Percentiles rank a stretch among this genome's conserved stretches.
Evolutionary conservation across 768 basidiomycete genomes (phyloP).

Genomic region (Amanita fuliginea): DNA sequence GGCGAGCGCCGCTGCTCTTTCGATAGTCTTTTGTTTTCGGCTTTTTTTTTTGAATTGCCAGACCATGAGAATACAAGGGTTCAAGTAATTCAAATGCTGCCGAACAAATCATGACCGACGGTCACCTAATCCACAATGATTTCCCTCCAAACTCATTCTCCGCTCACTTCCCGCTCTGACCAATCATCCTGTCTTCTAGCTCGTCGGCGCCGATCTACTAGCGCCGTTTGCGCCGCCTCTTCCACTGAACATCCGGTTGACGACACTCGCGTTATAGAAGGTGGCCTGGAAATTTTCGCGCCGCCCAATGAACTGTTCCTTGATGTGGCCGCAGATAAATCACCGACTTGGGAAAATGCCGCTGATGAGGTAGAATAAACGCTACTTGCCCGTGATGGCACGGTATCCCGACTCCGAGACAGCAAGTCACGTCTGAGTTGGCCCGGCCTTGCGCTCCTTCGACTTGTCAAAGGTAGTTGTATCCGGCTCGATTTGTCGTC

Average conservation of each 20-base stretch:
- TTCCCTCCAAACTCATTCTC: neutral
- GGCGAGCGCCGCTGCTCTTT: neutral
- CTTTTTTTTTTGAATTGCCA: neutral
- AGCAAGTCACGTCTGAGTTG: conserved; percentile 2
- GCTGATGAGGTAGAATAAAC: conserved; percentile 16
- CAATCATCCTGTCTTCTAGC: conserved; percentile 7
- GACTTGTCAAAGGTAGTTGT: conserved; percentile 9
- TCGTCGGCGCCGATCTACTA: conserved; percentile 9
- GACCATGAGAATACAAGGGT: neutral
- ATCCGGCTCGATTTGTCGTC: conserved; percentile 1
- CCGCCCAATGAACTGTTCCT: neutral
- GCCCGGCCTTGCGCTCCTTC: conserved; percentile 9
- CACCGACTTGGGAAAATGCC: neutral
- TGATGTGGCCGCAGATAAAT: neutral
- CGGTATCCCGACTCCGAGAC: conserved; percentile 4
- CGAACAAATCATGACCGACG: neutral
- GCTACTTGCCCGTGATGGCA: conserved; percentile 14
- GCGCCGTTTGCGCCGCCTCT: conserved; percentile 6
- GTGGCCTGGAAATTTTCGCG: neutral
- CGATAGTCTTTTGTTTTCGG: neutral
- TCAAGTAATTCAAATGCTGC: neutral
- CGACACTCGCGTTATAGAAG: conserved; percentile 5
- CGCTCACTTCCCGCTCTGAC: conserved; percentile 1
- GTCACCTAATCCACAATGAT: neutral
- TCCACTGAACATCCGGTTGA: conserved; percentile 7